These are phyloP conservation scores for Exophiala calicioides DNA, from an alignment of 2,329 filamentous ascomycete species.

Conservation along the genomic window DNA sequence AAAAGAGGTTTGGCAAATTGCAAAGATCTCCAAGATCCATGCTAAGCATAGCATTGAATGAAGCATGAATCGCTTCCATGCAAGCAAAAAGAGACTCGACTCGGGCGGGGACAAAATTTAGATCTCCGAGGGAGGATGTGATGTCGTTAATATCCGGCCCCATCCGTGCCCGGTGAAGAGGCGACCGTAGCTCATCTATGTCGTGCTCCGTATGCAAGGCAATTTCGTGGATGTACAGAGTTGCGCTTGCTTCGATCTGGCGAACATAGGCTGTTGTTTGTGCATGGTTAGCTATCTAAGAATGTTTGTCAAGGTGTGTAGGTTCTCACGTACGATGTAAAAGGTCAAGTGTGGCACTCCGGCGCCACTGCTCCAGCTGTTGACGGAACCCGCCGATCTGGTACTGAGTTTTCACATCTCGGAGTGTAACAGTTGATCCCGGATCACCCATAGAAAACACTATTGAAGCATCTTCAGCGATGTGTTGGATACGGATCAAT, in stretches of 20 bases:
- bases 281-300: background rate
- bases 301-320: slow-evolving; percentile 26
- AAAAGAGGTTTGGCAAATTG: slow-evolving; percentile 67
- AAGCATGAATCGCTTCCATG: slow-evolving; percentile 64
- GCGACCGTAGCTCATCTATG: slow-evolving; percentile 46
- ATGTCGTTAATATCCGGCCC: slow-evolving; percentile 58
- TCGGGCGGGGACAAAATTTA: slow-evolving; percentile 53
- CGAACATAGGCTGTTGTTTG: slow-evolving; percentile 41
- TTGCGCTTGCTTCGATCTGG: slow-evolving; percentile 65
- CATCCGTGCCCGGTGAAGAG: slow-evolving; percentile 53
- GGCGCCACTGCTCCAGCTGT: slow-evolving; percentile 63
- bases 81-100: slow-evolving; percentile 68
- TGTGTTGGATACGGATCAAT: slow-evolving; percentile 60
- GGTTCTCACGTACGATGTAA: slow-evolving; percentile 50
- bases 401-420: slow-evolving; percentile 64
- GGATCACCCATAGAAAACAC: slow-evolving; percentile 69
- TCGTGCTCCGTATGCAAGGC: slow-evolving; percentile 65
- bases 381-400: slow-evolving; percentile 65
- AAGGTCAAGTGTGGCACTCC: slow-evolving; percentile 53
- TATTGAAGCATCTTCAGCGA: slow-evolving; percentile 67
- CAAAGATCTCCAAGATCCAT: slow-evolving; percentile 62
- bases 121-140: slow-evolving; percentile 17
- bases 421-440: slow-evolving; percentile 52
- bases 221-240: slow-evolving; percentile 73
- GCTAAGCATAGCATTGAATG: slow-evolving; percentile 64